Conservation (phyloP, 2,329 filamentous ascomycete genomes). For the Curvularia hawaiiensis region DNA sequence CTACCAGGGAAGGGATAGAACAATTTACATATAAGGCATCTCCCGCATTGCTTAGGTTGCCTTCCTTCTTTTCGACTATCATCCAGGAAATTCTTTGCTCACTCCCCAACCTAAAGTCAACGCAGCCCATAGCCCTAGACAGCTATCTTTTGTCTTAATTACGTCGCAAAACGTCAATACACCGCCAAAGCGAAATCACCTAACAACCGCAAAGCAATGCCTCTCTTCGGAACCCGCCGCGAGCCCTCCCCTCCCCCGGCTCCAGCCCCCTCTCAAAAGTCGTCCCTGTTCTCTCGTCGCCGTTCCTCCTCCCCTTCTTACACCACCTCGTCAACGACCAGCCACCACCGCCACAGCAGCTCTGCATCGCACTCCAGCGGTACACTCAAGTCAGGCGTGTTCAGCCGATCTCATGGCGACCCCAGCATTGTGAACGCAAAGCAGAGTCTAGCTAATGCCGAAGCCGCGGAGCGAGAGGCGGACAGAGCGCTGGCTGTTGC, state of each 20-base stretch:
- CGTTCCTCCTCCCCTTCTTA: conserved; percentile 38
- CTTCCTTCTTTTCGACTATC: neutral
- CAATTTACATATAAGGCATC: neutral
- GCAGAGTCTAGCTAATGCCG: conserved; percentile 66
- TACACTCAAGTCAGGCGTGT: conserved; percentile 47
- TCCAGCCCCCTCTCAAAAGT: conserved; percentile 34
- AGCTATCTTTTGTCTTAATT: neutral
- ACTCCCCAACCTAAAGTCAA: neutral
- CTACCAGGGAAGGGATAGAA: neutral
- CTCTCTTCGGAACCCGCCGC: conserved; percentile 43
- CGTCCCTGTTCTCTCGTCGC: conserved; percentile 45
- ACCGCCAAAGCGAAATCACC: too few species aligned
- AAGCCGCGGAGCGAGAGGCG: conserved; percentile 67
- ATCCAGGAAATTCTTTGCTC: neutral
- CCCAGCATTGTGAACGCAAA: conserved; percentile 66
- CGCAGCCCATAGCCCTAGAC: neutral
- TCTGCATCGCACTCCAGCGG: conserved; percentile 21
- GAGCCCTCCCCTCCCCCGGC: conserved; percentile 29
- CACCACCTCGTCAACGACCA: neutral
- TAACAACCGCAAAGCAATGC: conserved; percentile 26
- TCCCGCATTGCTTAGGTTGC: neutral
- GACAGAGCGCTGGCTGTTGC: conserved; percentile 67
- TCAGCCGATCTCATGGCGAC: conserved; percentile 57
- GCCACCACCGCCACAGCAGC: conserved; percentile 21
- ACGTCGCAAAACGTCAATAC: neutral